Conservation (phyloP, 768 basidiomycete species). For the Russula sp. region DNA sequence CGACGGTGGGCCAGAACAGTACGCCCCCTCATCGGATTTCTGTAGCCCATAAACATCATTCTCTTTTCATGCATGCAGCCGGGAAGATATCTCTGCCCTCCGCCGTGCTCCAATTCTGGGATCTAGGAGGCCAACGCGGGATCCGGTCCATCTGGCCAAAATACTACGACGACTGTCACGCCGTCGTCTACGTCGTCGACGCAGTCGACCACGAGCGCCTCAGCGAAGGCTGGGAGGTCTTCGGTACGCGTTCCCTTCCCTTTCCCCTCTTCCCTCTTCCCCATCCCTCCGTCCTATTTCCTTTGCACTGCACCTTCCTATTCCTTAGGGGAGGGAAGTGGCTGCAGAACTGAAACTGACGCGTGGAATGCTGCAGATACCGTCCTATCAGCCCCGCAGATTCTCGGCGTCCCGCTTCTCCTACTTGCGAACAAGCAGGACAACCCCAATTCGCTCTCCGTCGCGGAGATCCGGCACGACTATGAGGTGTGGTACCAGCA, state of each 20-base stretch:
- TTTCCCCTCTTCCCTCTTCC: not conserved
- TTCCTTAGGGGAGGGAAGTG: too few relatives aligned
- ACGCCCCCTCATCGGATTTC: slow-evolving; percentile 26
- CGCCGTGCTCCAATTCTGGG: slow-evolving; percentile 94
- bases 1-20: slow-evolving; percentile 98
- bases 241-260: slow-evolving; percentile 52
- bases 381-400: slow-evolving; percentile 83
- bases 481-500: slow-evolving; percentile 83
- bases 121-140: slow-evolving; percentile 90
- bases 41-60: too few relatives aligned
- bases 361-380: slow-evolving; percentile 40
- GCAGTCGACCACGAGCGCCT: slow-evolving; percentile 84
- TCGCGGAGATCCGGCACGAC: slow-evolving; percentile 84
- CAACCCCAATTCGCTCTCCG: slow-evolving; percentile 66
- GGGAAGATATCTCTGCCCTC: slow-evolving; percentile 92
- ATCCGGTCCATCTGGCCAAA: slow-evolving; percentile 91
- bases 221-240: slow-evolving; percentile 94
- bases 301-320: too few relatives aligned
- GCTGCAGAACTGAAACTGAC: slow-evolving; percentile 13
- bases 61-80: slow-evolving; percentile 39
- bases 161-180: slow-evolving; percentile 96
- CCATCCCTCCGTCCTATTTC: too few relatives aligned
- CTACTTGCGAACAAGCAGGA: slow-evolving; percentile 98
- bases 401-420: slow-evolving; percentile 82
- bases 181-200: slow-evolving; percentile 92